Percentiles rank a stretch among this genome's conserved stretches.
Conservation (phyloP, 192 early-diverging fungal species). For the Rhizophagus prolifer region DNA sequence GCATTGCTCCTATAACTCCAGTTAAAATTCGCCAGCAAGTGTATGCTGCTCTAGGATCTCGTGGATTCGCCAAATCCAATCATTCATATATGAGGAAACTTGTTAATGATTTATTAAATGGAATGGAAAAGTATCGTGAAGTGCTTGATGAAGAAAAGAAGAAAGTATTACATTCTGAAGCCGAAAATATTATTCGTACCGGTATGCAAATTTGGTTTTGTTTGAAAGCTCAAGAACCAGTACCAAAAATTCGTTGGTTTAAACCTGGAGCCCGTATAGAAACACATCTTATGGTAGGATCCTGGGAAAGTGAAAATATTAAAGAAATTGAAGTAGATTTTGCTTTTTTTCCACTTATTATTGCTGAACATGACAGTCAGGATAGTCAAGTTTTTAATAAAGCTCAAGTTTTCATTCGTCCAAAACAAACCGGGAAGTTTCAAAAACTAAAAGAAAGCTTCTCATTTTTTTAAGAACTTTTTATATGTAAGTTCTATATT, state of each 20-base stretch:
- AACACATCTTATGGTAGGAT: not conserved
- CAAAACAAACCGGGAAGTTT: not conserved
- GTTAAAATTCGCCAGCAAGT: constrained; percentile 17
- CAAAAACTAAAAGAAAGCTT: not conserved
- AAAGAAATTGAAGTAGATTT: not conserved
- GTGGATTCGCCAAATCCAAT: not conserved
- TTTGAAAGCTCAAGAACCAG: constrained; percentile 9
- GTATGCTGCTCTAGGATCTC: not conserved
- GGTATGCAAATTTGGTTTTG: constrained; percentile 1
- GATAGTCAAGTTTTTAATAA: not conserved
- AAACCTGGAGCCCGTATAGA: not conserved
- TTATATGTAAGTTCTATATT: too few relatives aligned
- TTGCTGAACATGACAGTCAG: not conserved
- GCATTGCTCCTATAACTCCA: not conserved
- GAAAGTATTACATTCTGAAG: not conserved
- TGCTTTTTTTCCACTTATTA: not conserved
- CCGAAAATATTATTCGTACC: not conserved
- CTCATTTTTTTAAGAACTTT: too few relatives aligned
- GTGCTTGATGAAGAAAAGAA: not conserved
- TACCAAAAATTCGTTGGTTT: not conserved
- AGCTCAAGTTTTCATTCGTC: not conserved
- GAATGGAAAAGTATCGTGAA: not conserved
- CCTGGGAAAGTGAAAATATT: not conserved
- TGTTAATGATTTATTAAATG: not conserved
- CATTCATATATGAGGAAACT: not conserved